Base-by-base conservation (phyloP, 192 early-diverging fungal species). In the Backusella luteola region DNA sequence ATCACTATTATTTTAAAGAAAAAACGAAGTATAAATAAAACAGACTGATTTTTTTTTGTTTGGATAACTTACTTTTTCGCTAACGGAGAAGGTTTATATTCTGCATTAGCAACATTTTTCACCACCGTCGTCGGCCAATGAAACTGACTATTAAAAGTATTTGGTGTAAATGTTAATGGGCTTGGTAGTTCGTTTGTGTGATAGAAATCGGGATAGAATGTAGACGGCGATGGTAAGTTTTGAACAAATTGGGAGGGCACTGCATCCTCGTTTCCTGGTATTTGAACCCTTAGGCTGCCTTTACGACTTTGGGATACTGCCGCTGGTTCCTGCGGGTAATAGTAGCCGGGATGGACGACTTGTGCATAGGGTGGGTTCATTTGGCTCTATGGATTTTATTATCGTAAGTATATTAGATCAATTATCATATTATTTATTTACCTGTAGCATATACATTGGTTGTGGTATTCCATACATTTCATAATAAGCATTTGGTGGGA, bases 191-290 rank as follows among this genome's bases (percentile, higher is more conserved):
- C 91, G 68, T 83, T 88, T 21, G 87, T 85, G 67, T 93, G 90
- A 74, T 92, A 93, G 59, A 95, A 90, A 46, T 91, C 87, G 2
- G 92, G 89, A 76, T 93, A 93, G 77, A 93, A 93, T 0, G 90
- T 87, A 7, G 90, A 92, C 15, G 93, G 93, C 35, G 91, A 92
- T 29, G 93, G 93, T 41, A 94, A 81, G 76, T 90, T 93, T 76
- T 92, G 87, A 14, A 86, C 86, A 76, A 90, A 90, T 73, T 90
- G 87, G 1, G 87, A 88, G 17, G 91, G 87, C 71, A 92, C 14
- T 34, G 66, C 4, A 32, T 71, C 76, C 1, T 35, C 72, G 4
- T 77, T 80, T n/a, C 74, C 75, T 23, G 85, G 85, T 26, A 87
- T 87, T 56, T 87, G 85, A 0, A 87, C 81, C 12, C 85, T 75